Evolutionary conservation across 2,329 filamentous ascomycete genomes (phyloP), one percentile per base, ranked within the genome.

Genomic region (Phaeosphaeria sp.): DNA sequence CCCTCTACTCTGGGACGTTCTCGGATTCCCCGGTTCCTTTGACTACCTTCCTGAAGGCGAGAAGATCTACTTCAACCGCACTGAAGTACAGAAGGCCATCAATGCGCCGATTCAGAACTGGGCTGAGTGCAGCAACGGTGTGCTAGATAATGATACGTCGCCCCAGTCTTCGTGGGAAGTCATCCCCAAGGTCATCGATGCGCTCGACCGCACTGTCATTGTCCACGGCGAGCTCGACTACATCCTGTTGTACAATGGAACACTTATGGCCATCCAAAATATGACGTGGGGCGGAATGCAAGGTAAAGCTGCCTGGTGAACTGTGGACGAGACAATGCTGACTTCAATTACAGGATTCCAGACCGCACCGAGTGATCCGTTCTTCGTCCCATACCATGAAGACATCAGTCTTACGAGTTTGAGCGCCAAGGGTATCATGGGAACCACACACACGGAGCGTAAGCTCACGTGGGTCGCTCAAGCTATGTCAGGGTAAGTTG

Each of bases 211-310:
- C 60, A 90, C 91, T 9, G 83, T 95, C 64, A 87, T 95, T 68
- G 89, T 83, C 2, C 90, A 93, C 69, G 91, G 90, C 11, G 79
- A 84, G 49, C 82, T 89, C 11, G 91, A 93, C 77, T 90, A 84
- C 70, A 83, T 90, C 58, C 82, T 92, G 10, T 80, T 89, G 22
- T 80, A 83, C 67, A 90, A 90, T 72, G 90, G 90, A 17, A 90
- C 90, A 0, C 80, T 94, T 1, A 79, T 92, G 6, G 84, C 84
- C 1, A 88, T 93, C 57, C 90, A 94, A 72, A 93, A 93, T 79
- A 91, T 93, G 87, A 93, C 90, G 0, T 94, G 88, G 87, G 86
- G 86, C 56, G 90, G 90, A 4, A 73, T 82, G 44, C 85, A 90
- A 51, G 91, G 91, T 0, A n/a, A 13, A 6, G 30, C 10, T 13